These are phyloP conservation scores for Entomortierella parvispora DNA, from an alignment of 192 early-diverging fungal genomes.

Conservation along the genomic window DNA sequence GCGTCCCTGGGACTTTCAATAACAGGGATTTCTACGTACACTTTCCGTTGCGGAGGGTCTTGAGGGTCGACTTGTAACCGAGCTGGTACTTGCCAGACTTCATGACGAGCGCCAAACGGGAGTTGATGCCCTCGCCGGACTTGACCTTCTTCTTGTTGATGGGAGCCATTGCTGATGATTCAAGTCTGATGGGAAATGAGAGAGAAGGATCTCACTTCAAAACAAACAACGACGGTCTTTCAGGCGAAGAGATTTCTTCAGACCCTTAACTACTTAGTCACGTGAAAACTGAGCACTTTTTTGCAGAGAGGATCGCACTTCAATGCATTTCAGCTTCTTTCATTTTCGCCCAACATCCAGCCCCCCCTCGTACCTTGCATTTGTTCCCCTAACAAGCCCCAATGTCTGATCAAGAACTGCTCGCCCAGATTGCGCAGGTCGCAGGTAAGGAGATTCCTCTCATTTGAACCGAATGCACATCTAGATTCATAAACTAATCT, in stretches of 20 bases:
- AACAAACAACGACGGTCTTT: too few relatives aligned
- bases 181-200: too few relatives aligned
- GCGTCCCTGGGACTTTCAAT: too few relatives aligned
- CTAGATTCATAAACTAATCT: neutral
- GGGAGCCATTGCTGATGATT: conserved; percentile 63
- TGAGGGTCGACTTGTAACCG: conserved; percentile 99
- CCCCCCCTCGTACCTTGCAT: too few relatives aligned
- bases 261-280: too few relatives aligned
- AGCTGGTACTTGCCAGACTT: conserved; percentile 99
- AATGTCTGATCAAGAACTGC: conserved; percentile 48
- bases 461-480: neutral
- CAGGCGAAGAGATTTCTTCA: too few relatives aligned
- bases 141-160: conserved; percentile 85
- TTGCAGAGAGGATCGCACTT: too few relatives aligned
- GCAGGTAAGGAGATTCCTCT: conserved; percentile 14
- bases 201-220: too few relatives aligned
- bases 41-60: conserved; percentile 97
- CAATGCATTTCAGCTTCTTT: too few relatives aligned
- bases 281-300: too few relatives aligned
- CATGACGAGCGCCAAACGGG: conserved; percentile 97
- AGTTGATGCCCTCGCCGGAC: conserved; percentile 95
- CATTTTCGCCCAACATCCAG: too few relatives aligned
- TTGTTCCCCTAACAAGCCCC: neutral
- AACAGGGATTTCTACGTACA: conserved; percentile 68
- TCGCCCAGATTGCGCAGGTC: conserved; percentile 46